Percentiles rank a stretch among this genome's conserved stretches.
phyloP scores from a whole-genome alignment of 2,329 filamentous ascomycete species.

The Paraphoma sp. region DNA sequence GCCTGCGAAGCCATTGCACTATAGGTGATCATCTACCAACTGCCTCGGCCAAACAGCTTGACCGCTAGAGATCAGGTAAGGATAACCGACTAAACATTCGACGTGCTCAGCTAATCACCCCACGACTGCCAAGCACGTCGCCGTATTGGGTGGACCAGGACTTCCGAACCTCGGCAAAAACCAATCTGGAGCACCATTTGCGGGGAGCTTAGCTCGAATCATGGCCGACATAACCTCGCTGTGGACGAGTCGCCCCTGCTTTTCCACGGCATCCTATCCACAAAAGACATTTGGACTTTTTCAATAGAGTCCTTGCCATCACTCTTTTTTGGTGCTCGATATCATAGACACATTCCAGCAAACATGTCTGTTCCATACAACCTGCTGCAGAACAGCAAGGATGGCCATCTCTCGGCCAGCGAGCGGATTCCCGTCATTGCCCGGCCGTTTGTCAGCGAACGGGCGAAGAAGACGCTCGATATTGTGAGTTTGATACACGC shows the following conservation, averaged over 20 bases:
- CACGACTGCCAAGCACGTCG: slow-evolving; percentile 5
- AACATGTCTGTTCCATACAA: slow-evolving; percentile 43
- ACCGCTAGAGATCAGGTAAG: not conserved
- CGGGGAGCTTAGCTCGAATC: slow-evolving; percentile 20
- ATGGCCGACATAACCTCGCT: slow-evolving; percentile 26
- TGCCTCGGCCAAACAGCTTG: not conserved
- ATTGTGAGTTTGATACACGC: slow-evolving; percentile 56
- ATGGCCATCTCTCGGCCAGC: slow-evolving; percentile 55
- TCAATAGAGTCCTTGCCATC: not conserved
- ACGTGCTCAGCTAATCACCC: slow-evolving; percentile 6
- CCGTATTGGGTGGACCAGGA: slow-evolving; percentile 8
- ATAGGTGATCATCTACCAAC: not conserved
- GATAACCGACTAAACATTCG: slow-evolving; percentile 9
- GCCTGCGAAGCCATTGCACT: not conserved
- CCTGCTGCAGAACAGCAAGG: slow-evolving; percentile 43
- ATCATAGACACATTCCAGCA: not conserved
- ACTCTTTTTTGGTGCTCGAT: slow-evolving; percentile 1
- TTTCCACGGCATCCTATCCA: not conserved
- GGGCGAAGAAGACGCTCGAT: slow-evolving; percentile 83
- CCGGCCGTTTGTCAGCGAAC: slow-evolving; percentile 75
- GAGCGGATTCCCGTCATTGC: slow-evolving; percentile 65
- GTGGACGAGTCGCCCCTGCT: slow-evolving; percentile 23
- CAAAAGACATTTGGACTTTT: no score
- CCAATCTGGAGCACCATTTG: slow-evolving; percentile 8
- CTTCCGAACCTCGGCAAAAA: slow-evolving; percentile 33